Evolutionary conservation across 1,139 yeast species (phyloP), one percentile per base, ranked within the genome.

Genomic region (Geotrichum fermentans): DNA sequence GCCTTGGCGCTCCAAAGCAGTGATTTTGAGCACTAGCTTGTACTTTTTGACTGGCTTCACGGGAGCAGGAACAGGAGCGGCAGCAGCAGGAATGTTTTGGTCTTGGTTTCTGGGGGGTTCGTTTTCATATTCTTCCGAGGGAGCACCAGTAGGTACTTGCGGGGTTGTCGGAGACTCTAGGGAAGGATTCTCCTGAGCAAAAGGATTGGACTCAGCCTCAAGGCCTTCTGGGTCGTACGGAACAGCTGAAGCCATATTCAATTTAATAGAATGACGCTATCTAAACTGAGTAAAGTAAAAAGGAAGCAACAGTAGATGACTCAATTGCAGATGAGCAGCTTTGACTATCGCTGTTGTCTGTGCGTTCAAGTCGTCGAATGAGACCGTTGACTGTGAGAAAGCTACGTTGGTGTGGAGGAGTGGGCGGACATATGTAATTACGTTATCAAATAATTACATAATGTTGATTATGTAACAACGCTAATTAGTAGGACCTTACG

Each of bases 1-100:
- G 11, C 75, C 78, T 37, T 70, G 72, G 40, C 74, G 67, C 58
- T 77, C 82, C 38, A 77, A 63, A 18, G 73, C 78, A 4, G 72
- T 68, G 4, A 78, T 73, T 42, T 67, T 70, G 29, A 74, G 62
- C 1, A 55, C 58, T 11, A 76, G 62, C 45, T 68, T 67, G 54
- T 64, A 64, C 43, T 63, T 60, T 37, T 56, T 59, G n/a, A 40
- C 38, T 13, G 52, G 52, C 44, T 45, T 51, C 13, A 20, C 35
- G 3, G 43, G 35, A 20, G 43, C 16, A 6, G 35, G 24, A n/a
- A 17, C 41, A 14, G 18, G n/a, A 21, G 29, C 18, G 17, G 34
- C 22, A 22, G n/a, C 40, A 6, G 17, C 6, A 16, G 24, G 35
- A n/a, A n/a, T n/a, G n/a, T n/a, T n/a, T n/a, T n/a, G n/a, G n/a